phyloP scores from a whole-genome alignment of 768 basidiomycete species.

The Boletus rubescentipes region DNA sequence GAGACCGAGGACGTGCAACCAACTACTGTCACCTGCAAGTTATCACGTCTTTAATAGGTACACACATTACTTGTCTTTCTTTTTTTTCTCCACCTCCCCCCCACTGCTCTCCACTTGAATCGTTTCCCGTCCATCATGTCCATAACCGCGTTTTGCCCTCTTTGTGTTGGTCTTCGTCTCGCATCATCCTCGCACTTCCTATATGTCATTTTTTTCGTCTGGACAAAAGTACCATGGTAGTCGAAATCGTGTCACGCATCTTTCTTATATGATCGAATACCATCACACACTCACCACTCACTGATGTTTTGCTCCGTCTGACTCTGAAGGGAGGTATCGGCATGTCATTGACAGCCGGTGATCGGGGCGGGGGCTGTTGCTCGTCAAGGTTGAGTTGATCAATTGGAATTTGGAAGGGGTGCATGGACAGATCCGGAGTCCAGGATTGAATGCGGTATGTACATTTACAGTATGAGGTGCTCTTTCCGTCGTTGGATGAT shows the following conservation, averaged over 20 bases:
- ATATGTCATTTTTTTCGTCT: background rate
- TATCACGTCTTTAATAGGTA: slow-evolving; percentile 10
- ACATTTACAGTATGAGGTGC: too few relatives aligned
- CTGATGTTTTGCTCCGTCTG: background rate
- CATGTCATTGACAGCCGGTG: too few relatives aligned
- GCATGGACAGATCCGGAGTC: too few relatives aligned
- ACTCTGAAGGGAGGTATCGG: too few relatives aligned
- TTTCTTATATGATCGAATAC: slow-evolving; percentile 11
- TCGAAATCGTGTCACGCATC: slow-evolving; percentile 4
- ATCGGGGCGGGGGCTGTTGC: too few relatives aligned
- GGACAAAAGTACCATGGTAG: background rate
- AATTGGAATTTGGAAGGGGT: too few relatives aligned
- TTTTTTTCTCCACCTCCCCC: background rate
- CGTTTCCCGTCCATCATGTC: background rate
- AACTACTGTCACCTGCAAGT: background rate
- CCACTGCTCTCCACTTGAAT: too few relatives aligned
- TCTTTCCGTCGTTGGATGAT: too few relatives aligned
- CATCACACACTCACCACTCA: slow-evolving; percentile 19
- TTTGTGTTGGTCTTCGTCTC: background rate
- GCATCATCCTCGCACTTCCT: background rate
- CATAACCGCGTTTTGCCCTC: background rate
- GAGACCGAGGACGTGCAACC: slow-evolving; percentile 6
- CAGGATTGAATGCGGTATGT: too few relatives aligned
- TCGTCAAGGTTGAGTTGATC: too few relatives aligned
- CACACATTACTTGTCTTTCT: background rate